Percentiles rank a stretch among this genome's conserved stretches.
Evolutionary conservation across 2,329 filamentous ascomycete genomes (phyloP).

Genomic region (Claviceps quebecensis): DNA sequence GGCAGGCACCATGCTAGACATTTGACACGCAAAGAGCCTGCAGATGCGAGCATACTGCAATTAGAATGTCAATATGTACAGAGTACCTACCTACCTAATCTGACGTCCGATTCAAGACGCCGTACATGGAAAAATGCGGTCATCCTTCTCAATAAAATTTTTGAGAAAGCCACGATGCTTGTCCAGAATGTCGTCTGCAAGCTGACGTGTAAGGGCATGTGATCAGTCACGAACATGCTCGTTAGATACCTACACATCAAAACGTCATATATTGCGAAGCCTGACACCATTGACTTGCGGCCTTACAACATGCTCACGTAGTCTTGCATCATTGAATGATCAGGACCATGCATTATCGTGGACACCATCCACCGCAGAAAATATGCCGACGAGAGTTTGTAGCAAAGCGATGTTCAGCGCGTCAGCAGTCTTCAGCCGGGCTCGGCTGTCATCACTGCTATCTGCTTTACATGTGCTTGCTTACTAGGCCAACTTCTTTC

Average conservation of each 20-base stretch:
- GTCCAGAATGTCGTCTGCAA: not conserved
- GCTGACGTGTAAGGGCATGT: not conserved
- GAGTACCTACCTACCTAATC: too few species aligned
- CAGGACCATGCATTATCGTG: not conserved
- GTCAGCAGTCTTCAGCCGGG: not conserved
- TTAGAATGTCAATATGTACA: too few species aligned
- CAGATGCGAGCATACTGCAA: not conserved
- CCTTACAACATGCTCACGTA: not conserved
- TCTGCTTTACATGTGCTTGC: not conserved
- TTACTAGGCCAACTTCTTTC: constrained; percentile 16
- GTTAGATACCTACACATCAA: not conserved
- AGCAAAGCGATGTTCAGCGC: not conserved
- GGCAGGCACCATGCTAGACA: not conserved
- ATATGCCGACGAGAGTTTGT: not conserved
- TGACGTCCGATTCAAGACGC: not conserved
- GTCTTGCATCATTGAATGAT: constrained; percentile 3
- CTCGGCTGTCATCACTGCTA: not conserved
- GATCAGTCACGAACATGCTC: not conserved
- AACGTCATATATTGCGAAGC: not conserved
- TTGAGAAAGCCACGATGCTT: not conserved
- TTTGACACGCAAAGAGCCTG: constrained; percentile 3
- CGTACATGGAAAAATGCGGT: not conserved
- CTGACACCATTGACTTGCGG: constrained; percentile 1
- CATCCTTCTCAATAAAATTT: not conserved
- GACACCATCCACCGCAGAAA: not conserved